Evolutionary conservation across 2,329 filamentous ascomycete genomes (phyloP), one percentile per base, ranked within the genome.

Genomic region (Claviceps sp.): DNA sequence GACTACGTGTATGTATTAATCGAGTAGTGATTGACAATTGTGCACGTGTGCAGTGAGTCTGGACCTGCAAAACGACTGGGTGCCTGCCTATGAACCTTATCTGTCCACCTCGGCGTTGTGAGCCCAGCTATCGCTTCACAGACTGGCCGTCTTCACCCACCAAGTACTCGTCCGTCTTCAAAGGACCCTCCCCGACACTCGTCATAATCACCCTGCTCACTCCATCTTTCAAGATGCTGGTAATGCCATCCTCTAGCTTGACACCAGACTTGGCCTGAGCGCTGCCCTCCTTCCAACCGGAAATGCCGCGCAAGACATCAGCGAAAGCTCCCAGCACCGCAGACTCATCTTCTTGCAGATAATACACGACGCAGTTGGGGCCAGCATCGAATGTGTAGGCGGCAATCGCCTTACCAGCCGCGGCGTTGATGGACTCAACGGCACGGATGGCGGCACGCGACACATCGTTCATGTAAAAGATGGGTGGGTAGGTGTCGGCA

Each of bases 371-470:
- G 42, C 89, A 89, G 70, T 98, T 98, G 51, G 93, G 93, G 50
- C 93, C 93, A 0, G 93, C 93, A 64, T 98, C 93, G 62, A 97
- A 98, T 0, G 93, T 98, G 68, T 98, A 98, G 3, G 93, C 93
- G 3, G 88, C 89, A 17, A 97, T 78, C 0, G 79, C 83, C 70
- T 82, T 84, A 50, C 88, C 89, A 4, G 86, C 88, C 23, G 78
- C 77, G 50, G 76, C 76, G 64, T 98, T 98, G 71, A 97, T 87
- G 59, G 83, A 78, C 72, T 98, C 89, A 34, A 96, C 90, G 16
- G 88, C 82, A 50, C 88, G 79, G 54, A 98, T 88, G 5, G 91
- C 89, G 1, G 91, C 88, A 39, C 86, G 77, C 20, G 85, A 91
- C 16, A 91, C 83, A 65, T 98, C 93, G 70, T 96, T 98, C 77